Evolutionary conservation across 805 yeast genomes (phyloP), one percentile per base, ranked within the genome.

Genomic region (Myxozyma vanderwaltii): DNA sequence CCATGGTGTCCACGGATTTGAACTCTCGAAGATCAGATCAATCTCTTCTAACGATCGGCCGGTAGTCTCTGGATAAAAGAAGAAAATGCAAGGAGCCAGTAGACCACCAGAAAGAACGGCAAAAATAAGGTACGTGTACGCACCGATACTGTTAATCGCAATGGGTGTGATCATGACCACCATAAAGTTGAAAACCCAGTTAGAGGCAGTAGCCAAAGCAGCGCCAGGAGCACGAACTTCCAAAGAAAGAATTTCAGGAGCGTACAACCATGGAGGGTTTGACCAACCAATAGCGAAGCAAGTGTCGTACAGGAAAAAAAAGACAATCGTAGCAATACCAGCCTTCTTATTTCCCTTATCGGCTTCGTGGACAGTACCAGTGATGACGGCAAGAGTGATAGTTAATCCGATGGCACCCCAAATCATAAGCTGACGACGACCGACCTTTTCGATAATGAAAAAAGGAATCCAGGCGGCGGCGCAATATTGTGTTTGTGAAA

Each of bases 31-130:
- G 76, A 89, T 88, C 53, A 83, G 85, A 70, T 89, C 91, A 49
- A 89, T 85, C 67, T 89, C 91, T 74, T 89, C 96, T 69, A 89
- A 78, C 68, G 85, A 82, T 54, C 88, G 76, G 0, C 95, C 95
- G 67, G 82, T 85, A 0, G 96, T 89, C 47, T 67, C 69, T 44
- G 62, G 69, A 61, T 64, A 58, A 59, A 60, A 45, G 49, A 65
- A 67, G 72, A 81, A 86, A 85, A 85, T 92, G 88, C 80, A 87
- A 83, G 82, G 15, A 19, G 24, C 39, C 41, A n/a, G 51, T 6
- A 50, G 26, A 36, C 33, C 46, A 36, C 62, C 51, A 8, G 63
- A 54, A 29, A 51, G 19, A 82, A 27, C 47, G 29, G 36, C 48
- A 21, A 49, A 54, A 29, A 38, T 29, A 31, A 38, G 41, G n/a